A percentile compares a stretch with the other conserved stretches of the same genome.
phyloP scores from a whole-genome alignment of 2,329 filamentous ascomycete species.

The Leptoxyphium fumago region DNA sequence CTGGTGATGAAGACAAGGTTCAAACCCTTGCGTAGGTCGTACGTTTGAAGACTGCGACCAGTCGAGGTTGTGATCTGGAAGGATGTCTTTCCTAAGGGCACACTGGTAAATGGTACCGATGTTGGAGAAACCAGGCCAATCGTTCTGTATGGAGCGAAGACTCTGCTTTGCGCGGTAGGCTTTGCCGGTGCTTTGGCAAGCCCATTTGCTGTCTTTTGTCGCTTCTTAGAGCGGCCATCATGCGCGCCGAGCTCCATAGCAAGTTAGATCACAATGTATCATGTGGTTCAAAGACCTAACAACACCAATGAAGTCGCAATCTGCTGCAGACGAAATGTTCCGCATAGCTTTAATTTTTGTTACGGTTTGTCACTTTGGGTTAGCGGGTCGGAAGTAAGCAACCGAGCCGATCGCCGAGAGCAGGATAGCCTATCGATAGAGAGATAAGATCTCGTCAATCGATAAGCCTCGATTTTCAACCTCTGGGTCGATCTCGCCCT shows the following conservation, averaged over 20 bases:
- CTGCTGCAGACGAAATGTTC: slow-evolving; percentile 6
- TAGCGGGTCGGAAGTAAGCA: too few relatives aligned
- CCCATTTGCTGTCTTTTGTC: slow-evolving; percentile 46
- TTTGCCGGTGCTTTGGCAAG: slow-evolving; percentile 8
- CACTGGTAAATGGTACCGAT: slow-evolving; percentile 72
- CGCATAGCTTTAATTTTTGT: background rate
- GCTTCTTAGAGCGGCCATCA: slow-evolving; percentile 49
- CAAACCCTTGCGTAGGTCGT: slow-evolving; percentile 79
- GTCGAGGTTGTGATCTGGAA: slow-evolving; percentile 97
- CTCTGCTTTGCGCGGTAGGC: slow-evolving; percentile 39
- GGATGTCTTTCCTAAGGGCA: slow-evolving; percentile 81
- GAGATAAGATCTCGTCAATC: too few relatives aligned
- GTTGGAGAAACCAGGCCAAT: slow-evolving; percentile 89
- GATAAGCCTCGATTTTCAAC: too few relatives aligned
- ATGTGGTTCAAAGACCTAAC: background rate
- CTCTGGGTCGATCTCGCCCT: too few relatives aligned
- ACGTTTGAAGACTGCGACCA: slow-evolving; percentile 81
- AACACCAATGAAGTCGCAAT: slow-evolving; percentile 8
- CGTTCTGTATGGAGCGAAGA: slow-evolving; percentile 92
- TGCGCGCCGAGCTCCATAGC: background rate
- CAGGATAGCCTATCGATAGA: too few relatives aligned
- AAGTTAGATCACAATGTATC: slow-evolving; percentile 3
- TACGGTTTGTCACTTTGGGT: too few relatives aligned
- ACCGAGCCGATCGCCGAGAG: too few relatives aligned
- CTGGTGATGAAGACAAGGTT: slow-evolving; percentile 88